A percentile compares a stretch with the other conserved stretches of the same genome.
These are phyloP conservation scores for Holtermannia corniformis DNA, from an alignment of 768 basidiomycete species.

Conservation along the genomic window DNA sequence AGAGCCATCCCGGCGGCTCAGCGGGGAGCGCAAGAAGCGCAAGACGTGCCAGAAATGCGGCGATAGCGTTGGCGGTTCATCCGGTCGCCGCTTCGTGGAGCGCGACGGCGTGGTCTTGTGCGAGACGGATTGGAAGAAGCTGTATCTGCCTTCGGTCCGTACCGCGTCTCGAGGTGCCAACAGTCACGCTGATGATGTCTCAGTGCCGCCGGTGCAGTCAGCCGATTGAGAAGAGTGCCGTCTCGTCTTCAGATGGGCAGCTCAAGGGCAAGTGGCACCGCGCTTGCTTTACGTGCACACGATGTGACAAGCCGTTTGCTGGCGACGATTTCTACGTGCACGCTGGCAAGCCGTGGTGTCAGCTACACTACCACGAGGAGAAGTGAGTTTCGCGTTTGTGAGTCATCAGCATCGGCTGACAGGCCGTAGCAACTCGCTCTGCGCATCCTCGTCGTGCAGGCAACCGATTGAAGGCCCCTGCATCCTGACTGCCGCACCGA, in stretches of 20 bases:
- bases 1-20: not conserved
- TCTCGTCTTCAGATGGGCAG: conserved; percentile 84
- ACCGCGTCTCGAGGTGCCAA: conserved; percentile 5
- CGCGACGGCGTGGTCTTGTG: conserved; percentile 69
- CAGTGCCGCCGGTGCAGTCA: conserved; percentile 79
- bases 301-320: conserved; percentile 79
- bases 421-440: conserved; percentile 56
- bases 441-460: conserved; percentile 65
- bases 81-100: conserved; percentile 61
- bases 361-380: conserved; percentile 84
- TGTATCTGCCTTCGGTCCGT: conserved; percentile 83
- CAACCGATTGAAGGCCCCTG: conserved; percentile 90
- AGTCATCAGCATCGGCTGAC: not conserved
- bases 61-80: conserved; percentile 56
- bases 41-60: conserved; percentile 59
- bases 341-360: conserved; percentile 81
- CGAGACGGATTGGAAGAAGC: conserved; percentile 87
- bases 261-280: conserved; percentile 92
- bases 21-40: conserved; percentile 2
- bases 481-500: conserved; percentile 68
- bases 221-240: conserved; percentile 82
- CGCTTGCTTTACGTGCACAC: conserved; percentile 79
- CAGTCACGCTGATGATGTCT: conserved; percentile 2
- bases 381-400: conserved; percentile 46
- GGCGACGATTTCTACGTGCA: conserved; percentile 86